A percentile compares a stretch with the other conserved stretches of the same genome.
phyloP scores from a whole-genome alignment of 129 eudicot genomes.

The Tanacetum coccineum region DNA sequence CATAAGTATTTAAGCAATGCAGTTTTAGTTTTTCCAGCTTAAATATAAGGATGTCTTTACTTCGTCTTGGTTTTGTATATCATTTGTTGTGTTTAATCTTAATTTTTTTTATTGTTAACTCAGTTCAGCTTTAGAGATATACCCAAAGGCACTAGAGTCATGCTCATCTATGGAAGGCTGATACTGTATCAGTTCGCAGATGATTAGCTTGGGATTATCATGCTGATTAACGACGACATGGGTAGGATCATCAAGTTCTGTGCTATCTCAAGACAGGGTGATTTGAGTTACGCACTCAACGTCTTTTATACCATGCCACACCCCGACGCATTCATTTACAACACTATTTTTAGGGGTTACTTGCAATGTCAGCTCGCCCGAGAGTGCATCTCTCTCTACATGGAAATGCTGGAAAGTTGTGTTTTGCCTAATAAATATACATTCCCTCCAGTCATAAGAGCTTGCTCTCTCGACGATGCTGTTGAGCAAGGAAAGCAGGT shows the following conservation, averaged over 20 bases:
- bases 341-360: conserved; percentile 48
- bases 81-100: too few species aligned
- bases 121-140: conserved; percentile 30
- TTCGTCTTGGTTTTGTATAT: too few species aligned
- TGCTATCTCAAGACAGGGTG: conserved; percentile 52
- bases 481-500: conserved; percentile 44
- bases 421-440: conserved; percentile 48
- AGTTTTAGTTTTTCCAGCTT: too few species aligned
- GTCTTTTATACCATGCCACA: conserved; percentile 48
- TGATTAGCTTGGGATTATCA: conserved; percentile 61
- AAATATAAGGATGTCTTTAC: too few species aligned
- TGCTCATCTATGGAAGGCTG: conserved; percentile 60
- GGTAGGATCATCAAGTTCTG: conserved; percentile 72
- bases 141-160: conserved; percentile 38
- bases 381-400: conserved; percentile 42
- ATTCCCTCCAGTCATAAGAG: conserved; percentile 49
- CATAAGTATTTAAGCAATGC: too few species aligned
- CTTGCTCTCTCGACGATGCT: conserved; percentile 34
- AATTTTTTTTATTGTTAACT: conserved; percentile 14
- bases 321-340: conserved; percentile 71
- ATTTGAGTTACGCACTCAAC: conserved; percentile 61
- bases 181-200: conserved; percentile 61
- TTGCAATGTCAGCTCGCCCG: conserved; percentile 26
- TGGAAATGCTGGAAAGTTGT: conserved; percentile 35
- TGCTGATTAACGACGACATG: conserved; percentile 54